These are phyloP conservation scores for Syzygium malaccense DNA, from an alignment of 441 rosid species.

Conservation along the genomic window DNA sequence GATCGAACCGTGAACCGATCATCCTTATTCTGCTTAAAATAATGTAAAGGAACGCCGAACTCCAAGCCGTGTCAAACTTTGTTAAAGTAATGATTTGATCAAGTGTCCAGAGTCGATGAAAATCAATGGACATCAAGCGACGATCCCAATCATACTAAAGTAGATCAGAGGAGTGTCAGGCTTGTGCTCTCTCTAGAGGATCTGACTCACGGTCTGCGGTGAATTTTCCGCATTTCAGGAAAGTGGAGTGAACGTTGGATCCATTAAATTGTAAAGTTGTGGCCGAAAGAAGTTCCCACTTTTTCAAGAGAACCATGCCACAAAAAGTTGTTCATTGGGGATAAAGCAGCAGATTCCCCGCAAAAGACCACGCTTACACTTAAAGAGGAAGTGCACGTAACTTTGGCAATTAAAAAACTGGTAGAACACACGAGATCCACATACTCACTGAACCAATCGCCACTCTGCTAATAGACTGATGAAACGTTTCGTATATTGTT, in stretches of 20 bases:
- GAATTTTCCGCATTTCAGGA: background rate
- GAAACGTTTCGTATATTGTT: background rate
- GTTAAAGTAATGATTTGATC: background rate
- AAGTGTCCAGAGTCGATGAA: background rate
- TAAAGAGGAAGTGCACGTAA: background rate
- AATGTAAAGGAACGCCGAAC: background rate
- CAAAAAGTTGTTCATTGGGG: background rate
- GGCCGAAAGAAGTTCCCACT: conserved; percentile 20
- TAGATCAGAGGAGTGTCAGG: background rate
- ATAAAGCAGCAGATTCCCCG: conserved; percentile 2
- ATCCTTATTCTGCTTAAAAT: background rate
- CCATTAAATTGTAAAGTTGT: conserved; percentile 11
- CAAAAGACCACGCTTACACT: background rate
- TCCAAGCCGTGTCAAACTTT: background rate
- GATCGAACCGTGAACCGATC: too few species aligned
- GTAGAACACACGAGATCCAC: background rate
- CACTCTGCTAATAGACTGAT: background rate
- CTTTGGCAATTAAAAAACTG: background rate
- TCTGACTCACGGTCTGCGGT: background rate
- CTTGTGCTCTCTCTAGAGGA: background rate
- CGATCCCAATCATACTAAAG: background rate
- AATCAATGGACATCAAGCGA: background rate
- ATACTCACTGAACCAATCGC: background rate
- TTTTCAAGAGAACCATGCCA: conserved; percentile 7
- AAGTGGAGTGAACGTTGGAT: conserved; percentile 29